Evolutionary conservation across 2,329 filamentous ascomycete genomes (phyloP), one percentile per base, ranked within the genome.

Genomic region (Trichoderma polysporum): DNA sequence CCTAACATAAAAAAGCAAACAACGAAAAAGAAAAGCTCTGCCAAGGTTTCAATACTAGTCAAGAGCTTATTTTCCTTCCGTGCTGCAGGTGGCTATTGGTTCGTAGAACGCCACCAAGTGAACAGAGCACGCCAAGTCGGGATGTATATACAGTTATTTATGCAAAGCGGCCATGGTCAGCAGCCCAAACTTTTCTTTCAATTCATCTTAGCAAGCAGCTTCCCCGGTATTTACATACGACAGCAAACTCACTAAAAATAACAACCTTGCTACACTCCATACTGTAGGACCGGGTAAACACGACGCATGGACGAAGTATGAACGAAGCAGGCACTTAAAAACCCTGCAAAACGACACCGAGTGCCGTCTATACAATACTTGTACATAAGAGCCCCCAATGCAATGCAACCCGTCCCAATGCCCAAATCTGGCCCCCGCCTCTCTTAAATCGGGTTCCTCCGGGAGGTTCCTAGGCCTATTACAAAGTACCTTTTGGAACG

Each of bases 401-500:
- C n/a, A n/a, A n/a, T n/a, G n/a, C n/a, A n/a, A n/a, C n/a, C n/a
- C n/a, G n/a, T n/a, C n/a, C n/a, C n/a, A n/a, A n/a, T n/a, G n/a
- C 45, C 27, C 47, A 47, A 39, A 33, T 37, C 33, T 53, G 29
- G 33, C 25, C 22, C 59, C 10, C 41, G 7, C 47, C 39, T 35
- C 15, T 62, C 59, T 37, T 47, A 47, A 22, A 53, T 47, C 59
- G 59, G 59, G 33, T 62, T 62, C 53, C 59, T 47, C 59, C 59
- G 59, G 59, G 39, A 53, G 29, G 17, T 50, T 29, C 22, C 47
- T 50, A 25, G n/a, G n/a, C n/a, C n/a, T n/a, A n/a, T n/a, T n/a
- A n/a, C n/a, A n/a, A n/a, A n/a, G 33, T 13, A 56, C 53, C 50
- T 15, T 33, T 1, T 25, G 4, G 9, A 7, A 6, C 3, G 19